Conservation (phyloP, 257 asterid genomes). For the Solanum virginianum region DNA sequence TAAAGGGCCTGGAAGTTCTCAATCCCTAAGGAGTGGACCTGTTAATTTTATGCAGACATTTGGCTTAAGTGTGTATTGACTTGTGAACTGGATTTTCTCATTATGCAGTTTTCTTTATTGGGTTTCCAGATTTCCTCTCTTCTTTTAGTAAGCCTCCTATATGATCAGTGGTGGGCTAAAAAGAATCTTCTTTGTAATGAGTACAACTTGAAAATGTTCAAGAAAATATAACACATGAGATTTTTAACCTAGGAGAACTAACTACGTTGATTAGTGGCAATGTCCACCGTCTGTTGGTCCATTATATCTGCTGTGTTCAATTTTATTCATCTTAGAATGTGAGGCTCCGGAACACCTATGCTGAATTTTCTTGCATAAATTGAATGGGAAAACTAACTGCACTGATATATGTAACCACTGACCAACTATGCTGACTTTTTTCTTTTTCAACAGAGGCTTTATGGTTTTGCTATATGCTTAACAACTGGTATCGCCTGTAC, state of each 20-base stretch:
- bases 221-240: background rate
- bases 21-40: background rate
- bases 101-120: background rate
- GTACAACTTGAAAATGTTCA: background rate
- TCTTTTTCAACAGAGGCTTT: conserved; percentile 51
- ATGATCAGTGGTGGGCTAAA: background rate
- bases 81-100: background rate
- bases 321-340: background rate
- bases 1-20: background rate
- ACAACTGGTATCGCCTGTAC: conserved; percentile 84
- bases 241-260: background rate
- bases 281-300: background rate
- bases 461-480: conserved; percentile 88
- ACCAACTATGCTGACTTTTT: background rate
- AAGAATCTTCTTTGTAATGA: background rate
- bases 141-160: background rate
- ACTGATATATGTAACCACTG: background rate
- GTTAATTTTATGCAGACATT: background rate
- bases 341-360: background rate
- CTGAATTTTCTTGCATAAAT: background rate
- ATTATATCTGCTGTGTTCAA: background rate
- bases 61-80: background rate
- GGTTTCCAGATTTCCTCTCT: background rate
- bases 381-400: background rate
- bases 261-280: background rate